These are phyloP conservation scores for Encephalitozoon intestinalis DNA, from an alignment of 371 early-diverging fungal genomes.

Conservation along the genomic window DNA sequence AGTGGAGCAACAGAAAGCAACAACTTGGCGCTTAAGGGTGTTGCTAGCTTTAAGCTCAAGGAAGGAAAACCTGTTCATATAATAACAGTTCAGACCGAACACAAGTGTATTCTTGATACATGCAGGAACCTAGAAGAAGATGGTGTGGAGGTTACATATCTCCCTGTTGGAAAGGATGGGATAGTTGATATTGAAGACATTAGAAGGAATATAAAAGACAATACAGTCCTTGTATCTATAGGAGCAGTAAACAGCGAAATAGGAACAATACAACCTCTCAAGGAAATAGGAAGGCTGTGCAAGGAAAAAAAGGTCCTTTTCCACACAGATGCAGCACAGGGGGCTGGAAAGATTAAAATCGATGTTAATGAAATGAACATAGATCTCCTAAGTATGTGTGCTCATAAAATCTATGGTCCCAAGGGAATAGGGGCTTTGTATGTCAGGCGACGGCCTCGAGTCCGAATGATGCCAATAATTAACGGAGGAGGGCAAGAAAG, in stretches of 20 bases:
- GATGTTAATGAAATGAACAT: conserved; percentile 89
- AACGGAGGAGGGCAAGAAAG: conserved; percentile 97
- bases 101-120: conserved; percentile 97
- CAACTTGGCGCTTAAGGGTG: conserved; percentile 89
- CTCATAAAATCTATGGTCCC: conserved; percentile 97
- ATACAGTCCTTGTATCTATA: conserved; percentile 79
- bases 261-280: conserved; percentile 88
- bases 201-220: conserved; percentile 75
- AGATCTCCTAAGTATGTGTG: conserved; percentile 87
- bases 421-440: conserved; percentile 93
- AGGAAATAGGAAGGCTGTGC: conserved; percentile 70
- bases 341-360: conserved; percentile 86
- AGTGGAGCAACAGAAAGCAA: conserved; percentile 98
- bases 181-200: conserved; percentile 66
- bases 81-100: conserved; percentile 94
- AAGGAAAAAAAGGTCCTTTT: conserved; percentile 56
- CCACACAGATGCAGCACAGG: conserved; percentile 97
- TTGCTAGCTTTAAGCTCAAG: conserved; percentile 74
- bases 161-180: conserved; percentile 79
- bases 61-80: conserved; percentile 66
- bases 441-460: conserved; percentile 84
- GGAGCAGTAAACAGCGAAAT: conserved; percentile 99
- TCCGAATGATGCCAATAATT: conserved; percentile 78
- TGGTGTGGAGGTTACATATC: conserved; percentile 84
- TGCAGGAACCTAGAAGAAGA: conserved; percentile 88